phyloP scores from a whole-genome alignment of 768 basidiomycete species.

The Mycena vulgaris region DNA sequence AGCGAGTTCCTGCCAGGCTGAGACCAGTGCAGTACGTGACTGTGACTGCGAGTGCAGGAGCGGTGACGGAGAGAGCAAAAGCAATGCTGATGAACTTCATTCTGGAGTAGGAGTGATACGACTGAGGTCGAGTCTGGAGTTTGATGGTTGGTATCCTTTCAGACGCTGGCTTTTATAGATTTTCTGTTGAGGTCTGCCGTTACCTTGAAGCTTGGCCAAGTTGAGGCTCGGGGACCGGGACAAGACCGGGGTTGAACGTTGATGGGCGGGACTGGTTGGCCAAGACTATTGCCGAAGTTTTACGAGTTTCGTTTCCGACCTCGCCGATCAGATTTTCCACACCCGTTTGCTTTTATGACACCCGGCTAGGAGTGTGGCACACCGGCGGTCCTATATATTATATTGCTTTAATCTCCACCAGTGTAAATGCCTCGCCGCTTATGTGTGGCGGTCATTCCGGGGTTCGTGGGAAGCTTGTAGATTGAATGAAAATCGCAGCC shows the following conservation, averaged over 20 bases:
- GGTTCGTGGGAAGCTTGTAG: too few species aligned
- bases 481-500: too few species aligned
- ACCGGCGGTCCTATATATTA: too few species aligned
- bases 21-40: constrained; percentile 13
- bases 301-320: neutral
- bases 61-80: constrained; percentile 7
- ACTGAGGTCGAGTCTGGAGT: constrained; percentile 7
- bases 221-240: constrained; percentile 5
- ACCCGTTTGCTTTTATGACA: too few species aligned
- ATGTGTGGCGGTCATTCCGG: too few species aligned
- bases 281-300: constrained; percentile 7
- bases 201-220: neutral
- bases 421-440: too few species aligned
- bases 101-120: constrained; percentile 7
- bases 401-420: too few species aligned
- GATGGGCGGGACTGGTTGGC: neutral
- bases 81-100: constrained; percentile 13
- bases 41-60: constrained; percentile 9
- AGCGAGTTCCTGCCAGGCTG: constrained; percentile 6
- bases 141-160: constrained; percentile 8
- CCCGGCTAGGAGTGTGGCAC: too few species aligned
- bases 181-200: neutral
- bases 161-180: constrained; percentile 2
- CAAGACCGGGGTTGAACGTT: too few species aligned
- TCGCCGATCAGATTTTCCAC: too few species aligned